These are phyloP conservation scores for Xylaria longipes DNA, from an alignment of 495 filamentous ascomycete genomes.

Conservation along the genomic window DNA sequence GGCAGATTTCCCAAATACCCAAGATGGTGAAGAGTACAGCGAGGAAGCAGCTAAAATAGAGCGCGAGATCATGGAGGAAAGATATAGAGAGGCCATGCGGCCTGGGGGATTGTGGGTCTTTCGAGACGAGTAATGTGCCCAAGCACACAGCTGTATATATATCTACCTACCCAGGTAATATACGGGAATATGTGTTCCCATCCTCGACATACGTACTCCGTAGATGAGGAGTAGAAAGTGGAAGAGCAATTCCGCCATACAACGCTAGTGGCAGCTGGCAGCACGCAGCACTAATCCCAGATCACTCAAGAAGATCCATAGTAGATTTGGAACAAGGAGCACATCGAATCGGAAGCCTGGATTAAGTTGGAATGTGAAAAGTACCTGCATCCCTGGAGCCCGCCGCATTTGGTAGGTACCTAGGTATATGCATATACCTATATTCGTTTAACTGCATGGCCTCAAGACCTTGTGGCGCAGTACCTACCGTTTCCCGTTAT, in stretches of 20 bases:
- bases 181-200: background rate
- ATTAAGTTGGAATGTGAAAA: no score
- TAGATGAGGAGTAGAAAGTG: background rate
- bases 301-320: no score
- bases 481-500: background rate
- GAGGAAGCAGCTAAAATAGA: slow-evolving; percentile 65
- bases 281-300: no score
- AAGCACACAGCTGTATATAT: background rate
- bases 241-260: background rate
- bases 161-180: background rate
- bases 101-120: slow-evolving; percentile 77
- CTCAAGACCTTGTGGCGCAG: slow-evolving; percentile 1
- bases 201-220: background rate
- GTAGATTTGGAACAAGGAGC: no score
- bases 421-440: background rate
- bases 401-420: no score
- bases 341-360: no score
- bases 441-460: background rate
- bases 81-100: slow-evolving; percentile 82
- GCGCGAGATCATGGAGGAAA: slow-evolving; percentile 69
- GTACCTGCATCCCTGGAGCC: background rate
- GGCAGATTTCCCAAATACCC: slow-evolving; percentile 83
- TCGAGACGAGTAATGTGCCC: slow-evolving; percentile 68
- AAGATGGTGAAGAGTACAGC: slow-evolving; percentile 70
- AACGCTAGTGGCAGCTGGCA: background rate